Percentiles rank a stretch among this genome's conserved stretches.
phyloP scores from a whole-genome alignment of 2,329 filamentous ascomycete species.

The Fusarium chlamydosporum region DNA sequence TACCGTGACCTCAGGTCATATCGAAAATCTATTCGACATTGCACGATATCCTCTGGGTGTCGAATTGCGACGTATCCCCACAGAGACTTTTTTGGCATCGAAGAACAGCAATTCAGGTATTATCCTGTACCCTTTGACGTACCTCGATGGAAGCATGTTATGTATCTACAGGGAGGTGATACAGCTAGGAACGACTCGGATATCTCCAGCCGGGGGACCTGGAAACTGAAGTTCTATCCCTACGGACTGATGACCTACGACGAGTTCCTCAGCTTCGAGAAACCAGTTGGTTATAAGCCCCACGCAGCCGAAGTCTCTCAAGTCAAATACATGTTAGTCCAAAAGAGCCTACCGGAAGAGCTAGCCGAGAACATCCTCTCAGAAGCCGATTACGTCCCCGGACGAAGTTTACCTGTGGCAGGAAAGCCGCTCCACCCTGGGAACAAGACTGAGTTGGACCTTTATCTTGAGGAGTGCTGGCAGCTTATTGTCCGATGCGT shows the following conservation, averaged over 20 bases:
- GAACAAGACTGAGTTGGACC: not conserved
- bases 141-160: not conserved
- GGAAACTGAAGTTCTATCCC: slow-evolving; percentile 11
- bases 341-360: slow-evolving; percentile 13
- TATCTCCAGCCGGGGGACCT: not conserved
- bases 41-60: not conserved
- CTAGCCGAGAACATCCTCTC: not conserved
- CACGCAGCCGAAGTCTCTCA: not conserved
- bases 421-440: slow-evolving; percentile 6
- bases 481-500: slow-evolving; percentile 19
- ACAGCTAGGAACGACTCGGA: no score
- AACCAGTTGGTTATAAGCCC: not conserved
- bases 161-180: no score
- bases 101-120: not conserved
- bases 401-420: not conserved
- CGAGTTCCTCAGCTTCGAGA: slow-evolving; percentile 22
- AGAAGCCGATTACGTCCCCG: not conserved
- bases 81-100: slow-evolving; percentile 13
- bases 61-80: slow-evolving; percentile 10
- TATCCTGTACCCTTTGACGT: not conserved
- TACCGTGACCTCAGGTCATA: slow-evolving; percentile 15
- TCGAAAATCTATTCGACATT: not conserved
- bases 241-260: slow-evolving; percentile 25
- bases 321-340: not conserved
- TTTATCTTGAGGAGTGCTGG: slow-evolving; percentile 32